A percentile compares a stretch with the other conserved stretches of the same genome.
Evolutionary conservation across 495 filamentous ascomycete species (phyloP).

Genomic region (Neurospora sp.): DNA sequence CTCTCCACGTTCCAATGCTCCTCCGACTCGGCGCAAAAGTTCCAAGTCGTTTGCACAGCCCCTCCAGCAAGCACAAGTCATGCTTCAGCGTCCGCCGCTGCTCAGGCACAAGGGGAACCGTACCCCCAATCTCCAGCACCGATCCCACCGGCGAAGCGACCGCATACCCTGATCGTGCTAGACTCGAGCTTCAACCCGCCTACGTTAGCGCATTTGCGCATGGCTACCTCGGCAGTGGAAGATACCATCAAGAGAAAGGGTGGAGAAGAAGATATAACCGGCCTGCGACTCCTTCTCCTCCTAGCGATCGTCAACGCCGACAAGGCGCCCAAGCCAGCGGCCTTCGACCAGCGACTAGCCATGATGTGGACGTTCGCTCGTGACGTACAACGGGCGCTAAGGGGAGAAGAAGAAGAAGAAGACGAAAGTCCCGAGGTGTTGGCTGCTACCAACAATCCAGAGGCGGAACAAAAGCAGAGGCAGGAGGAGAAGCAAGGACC

Average conservation of each 20-base stretch:
- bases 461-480: constrained; percentile 1
- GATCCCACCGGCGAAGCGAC: constrained; percentile 13
- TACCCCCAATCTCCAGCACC: neutral
- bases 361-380: constrained; percentile 81
- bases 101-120: constrained; percentile 8
- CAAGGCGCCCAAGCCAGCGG: constrained; percentile 74
- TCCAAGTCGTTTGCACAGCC: constrained; percentile 48
- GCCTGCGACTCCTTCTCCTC: constrained; percentile 60
- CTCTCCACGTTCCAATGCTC: constrained; percentile 50
- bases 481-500: constrained; percentile 9
- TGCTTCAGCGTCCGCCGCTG: neutral
- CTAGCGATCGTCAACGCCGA: constrained; percentile 90
- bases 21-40: constrained; percentile 25
- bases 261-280: neutral
- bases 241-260: constrained; percentile 17
- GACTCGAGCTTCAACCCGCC: constrained; percentile 97
- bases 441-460: neutral
- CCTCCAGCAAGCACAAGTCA: neutral
- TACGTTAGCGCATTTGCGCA: constrained; percentile 68
- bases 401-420: neutral
- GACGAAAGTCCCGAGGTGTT: neutral
- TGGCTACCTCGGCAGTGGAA: constrained; percentile 58
- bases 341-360: constrained; percentile 68
- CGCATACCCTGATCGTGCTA: constrained; percentile 58
- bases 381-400: constrained; percentile 37